phyloP scores from a whole-genome alignment of 441 rosid genomes.

The Erodium trifolium region DNA sequence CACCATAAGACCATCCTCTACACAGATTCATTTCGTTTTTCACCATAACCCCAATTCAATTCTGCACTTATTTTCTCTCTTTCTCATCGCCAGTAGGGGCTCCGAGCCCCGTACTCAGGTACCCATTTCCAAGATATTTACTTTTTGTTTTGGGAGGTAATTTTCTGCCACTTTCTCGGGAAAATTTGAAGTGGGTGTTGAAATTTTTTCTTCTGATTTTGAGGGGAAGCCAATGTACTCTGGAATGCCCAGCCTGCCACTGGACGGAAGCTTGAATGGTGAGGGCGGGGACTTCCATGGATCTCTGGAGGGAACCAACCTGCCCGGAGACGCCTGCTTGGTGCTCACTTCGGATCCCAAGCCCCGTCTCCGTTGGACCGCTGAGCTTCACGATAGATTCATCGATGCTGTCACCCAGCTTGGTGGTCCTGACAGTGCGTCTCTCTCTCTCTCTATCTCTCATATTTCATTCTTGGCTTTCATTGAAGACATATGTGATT shows the following conservation, averaged over 20 bases:
- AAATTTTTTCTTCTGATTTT: not conserved
- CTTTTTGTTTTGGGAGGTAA: no score
- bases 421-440: not conserved
- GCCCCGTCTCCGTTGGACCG: not conserved
- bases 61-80: not conserved
- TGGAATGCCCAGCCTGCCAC: not conserved
- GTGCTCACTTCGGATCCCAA: not conserved
- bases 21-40: no score
- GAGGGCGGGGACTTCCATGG: not conserved
- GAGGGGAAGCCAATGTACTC: not conserved
- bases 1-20: no score
- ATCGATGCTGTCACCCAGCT: not conserved
- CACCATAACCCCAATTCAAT: no score
- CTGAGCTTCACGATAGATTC: not conserved
- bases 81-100: not conserved
- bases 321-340: not conserved
- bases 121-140: not conserved
- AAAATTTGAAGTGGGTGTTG: not conserved
- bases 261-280: not conserved
- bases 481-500: no score
- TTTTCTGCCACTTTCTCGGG: not conserved
- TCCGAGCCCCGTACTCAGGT: not conserved
- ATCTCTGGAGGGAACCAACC: constrained; percentile 2
- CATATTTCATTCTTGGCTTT: no score
- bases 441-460: not conserved